A percentile compares a stretch with the other conserved stretches of the same genome.
phyloP scores from a whole-genome alignment of 768 basidiomycete genomes.

The Udeniomyces megalosporus region DNA sequence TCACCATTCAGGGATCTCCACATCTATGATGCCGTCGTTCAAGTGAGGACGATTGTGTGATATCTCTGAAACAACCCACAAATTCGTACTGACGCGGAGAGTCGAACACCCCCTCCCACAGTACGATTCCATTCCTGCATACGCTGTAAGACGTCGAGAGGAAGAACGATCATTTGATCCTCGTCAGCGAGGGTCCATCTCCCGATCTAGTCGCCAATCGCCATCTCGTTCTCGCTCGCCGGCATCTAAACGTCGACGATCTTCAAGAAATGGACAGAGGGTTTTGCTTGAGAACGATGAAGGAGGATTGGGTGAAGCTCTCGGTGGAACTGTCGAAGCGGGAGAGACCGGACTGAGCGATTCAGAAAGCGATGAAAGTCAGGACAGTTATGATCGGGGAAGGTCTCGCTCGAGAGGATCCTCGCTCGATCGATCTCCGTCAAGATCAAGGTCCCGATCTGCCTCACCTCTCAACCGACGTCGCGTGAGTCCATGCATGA shows the following conservation, averaged over 20 bases:
- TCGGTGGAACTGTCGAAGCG: neutral
- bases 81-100: too few relatives aligned
- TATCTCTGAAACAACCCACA: too few relatives aligned
- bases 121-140: slow-evolving; percentile 7
- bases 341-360: neutral
- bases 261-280: neutral
- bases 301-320: neutral
- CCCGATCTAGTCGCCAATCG: neutral
- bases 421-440: too few relatives aligned
- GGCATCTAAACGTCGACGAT: neutral
- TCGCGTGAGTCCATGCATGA: neutral
- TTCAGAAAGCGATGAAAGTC: neutral
- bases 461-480: neutral
- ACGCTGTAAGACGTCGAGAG: neutral
- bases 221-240: neutral
- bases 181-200: neutral
- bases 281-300: neutral
- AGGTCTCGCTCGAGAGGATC: too few relatives aligned
- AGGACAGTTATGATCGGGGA: too few relatives aligned
- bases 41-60: slow-evolving; percentile 37
- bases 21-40: slow-evolving; percentile 62
- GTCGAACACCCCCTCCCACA: neutral
- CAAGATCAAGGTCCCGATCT: neutral
- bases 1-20: slow-evolving; percentile 75
- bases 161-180: neutral